Percentiles rank a stretch among this genome's conserved stretches.
These are phyloP conservation scores for Picochlorum sp. DNA, from an alignment of 139 green algal species.

Conservation along the genomic window DNA sequence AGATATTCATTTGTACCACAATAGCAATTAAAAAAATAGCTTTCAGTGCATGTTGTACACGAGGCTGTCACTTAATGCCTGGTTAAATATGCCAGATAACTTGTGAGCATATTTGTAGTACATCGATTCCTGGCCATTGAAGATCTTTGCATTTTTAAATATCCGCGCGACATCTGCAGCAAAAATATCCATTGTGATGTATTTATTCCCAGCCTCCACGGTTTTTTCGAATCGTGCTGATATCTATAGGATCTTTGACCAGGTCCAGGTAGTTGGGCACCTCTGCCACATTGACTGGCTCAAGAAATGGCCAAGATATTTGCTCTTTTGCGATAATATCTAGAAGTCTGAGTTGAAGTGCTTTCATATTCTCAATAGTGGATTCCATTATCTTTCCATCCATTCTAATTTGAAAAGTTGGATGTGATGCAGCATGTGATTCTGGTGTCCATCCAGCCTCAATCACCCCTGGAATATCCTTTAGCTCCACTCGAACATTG, in stretches of 20 bases:
- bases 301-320: constrained; percentile 81
- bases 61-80: not conserved
- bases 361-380: constrained; percentile 5
- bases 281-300: constrained; percentile 64
- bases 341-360: constrained; percentile 20
- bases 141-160: constrained; percentile 70
- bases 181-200: constrained; percentile 92
- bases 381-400: constrained; percentile 7
- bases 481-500: constrained; percentile 21
- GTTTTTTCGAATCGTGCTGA: constrained; percentile 57
- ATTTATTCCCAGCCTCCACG: constrained; percentile 56
- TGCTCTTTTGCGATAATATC: constrained; percentile 37
- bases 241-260: constrained; percentile 78
- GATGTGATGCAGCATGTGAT: not conserved
- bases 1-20: too few relatives aligned
- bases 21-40: too few relatives aligned
- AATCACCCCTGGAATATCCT: constrained; percentile 70
- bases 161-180: constrained; percentile 79
- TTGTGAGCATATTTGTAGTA: constrained; percentile 75
- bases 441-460: constrained; percentile 67
- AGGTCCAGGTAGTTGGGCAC: constrained; percentile 88
- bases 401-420: constrained; percentile 9
- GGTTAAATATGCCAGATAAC: constrained; percentile 42
- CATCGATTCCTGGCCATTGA: constrained; percentile 79
- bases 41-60: not conserved